These are phyloP conservation scores for Elaphomyces granulatus DNA, from an alignment of 495 filamentous ascomycete species.

Conservation along the genomic window DNA sequence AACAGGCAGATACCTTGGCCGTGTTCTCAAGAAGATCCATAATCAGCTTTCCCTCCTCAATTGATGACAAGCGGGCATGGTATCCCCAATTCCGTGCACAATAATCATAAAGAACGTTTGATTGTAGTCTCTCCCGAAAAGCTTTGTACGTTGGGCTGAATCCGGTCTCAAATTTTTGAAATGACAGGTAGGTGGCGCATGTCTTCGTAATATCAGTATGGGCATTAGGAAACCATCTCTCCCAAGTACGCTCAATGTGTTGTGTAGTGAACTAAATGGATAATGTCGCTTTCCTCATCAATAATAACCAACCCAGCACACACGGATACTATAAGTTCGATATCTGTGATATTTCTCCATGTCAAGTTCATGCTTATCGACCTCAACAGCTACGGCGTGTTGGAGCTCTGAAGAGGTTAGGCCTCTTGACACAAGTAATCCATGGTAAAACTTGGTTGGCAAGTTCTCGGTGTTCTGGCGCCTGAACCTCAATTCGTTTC, in stretches of 20 bases:
- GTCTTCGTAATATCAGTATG: constrained; percentile 3
- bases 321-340: too few species aligned
- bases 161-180: constrained; percentile 6
- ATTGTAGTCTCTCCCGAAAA: constrained; percentile 1
- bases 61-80: constrained; percentile 6
- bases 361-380: too few species aligned
- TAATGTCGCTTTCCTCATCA: constrained; percentile 22
- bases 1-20: not conserved
- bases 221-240: constrained; percentile 5
- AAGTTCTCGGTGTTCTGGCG: too few species aligned
- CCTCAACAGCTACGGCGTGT: too few species aligned
- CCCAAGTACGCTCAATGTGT: constrained; percentile 30
- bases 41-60: too few species aligned
- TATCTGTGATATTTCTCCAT: too few species aligned
- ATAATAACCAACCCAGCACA: too few species aligned
- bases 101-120: constrained; percentile 28
- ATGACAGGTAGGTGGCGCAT: constrained; percentile 7
- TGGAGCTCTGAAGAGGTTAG: too few species aligned
- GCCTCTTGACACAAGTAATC: too few species aligned
- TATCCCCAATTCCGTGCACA: constrained; percentile 30
- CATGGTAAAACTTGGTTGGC: too few species aligned
- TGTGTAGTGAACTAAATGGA: constrained; percentile 37
- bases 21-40: not conserved
- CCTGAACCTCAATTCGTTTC: too few species aligned
- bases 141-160: constrained; percentile 4